phyloP scores from a whole-genome alignment of 345 rosid species.

The Limnanthes douglasii region DNA sequence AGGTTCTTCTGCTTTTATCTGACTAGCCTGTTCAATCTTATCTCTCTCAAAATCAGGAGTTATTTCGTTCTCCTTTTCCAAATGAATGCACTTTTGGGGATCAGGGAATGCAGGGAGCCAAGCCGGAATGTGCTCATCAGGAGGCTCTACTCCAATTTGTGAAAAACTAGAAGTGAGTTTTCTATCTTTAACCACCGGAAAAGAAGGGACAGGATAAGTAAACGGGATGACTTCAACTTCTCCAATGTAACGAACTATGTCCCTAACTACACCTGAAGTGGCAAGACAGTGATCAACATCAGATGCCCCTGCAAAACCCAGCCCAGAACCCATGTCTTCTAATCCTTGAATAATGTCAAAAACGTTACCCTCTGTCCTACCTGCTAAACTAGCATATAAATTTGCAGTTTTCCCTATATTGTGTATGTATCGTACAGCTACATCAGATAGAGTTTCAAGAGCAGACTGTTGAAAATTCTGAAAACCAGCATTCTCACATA shows the following conservation, averaged over 20 bases:
- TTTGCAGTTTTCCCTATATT: constrained; percentile 44
- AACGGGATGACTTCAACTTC: constrained; percentile 42
- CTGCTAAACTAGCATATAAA: constrained; percentile 40
- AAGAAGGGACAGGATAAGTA: constrained; percentile 43
- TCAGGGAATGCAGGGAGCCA: constrained; percentile 78
- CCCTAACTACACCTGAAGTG: constrained; percentile 42
- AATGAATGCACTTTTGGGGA: constrained; percentile 18
- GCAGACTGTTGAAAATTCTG: constrained; percentile 64
- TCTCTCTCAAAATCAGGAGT: constrained; percentile 10
- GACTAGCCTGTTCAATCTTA: constrained; percentile 16
- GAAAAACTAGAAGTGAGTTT: constrained; percentile 28
- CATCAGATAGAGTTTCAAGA: constrained; percentile 46
- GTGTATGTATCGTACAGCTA: constrained; percentile 32
- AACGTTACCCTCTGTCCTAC: constrained; percentile 45
- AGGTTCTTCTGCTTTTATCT: constrained; percentile 14
- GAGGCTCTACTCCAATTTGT: constrained; percentile 48
- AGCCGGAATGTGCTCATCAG: constrained; percentile 50
- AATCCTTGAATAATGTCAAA: constrained; percentile 60
- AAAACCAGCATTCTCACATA: constrained; percentile 64
- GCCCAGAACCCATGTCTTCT: constrained; percentile 44
- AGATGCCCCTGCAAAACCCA: constrained; percentile 52
- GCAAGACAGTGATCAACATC: constrained; percentile 44
- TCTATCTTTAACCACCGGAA: constrained; percentile 42
- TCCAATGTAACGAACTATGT: constrained; percentile 39
- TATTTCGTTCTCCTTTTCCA: constrained; percentile 14